These are phyloP conservation scores for Lactarius pseudohatsudake DNA, from an alignment of 768 basidiomycete species.

Conservation along the genomic window DNA sequence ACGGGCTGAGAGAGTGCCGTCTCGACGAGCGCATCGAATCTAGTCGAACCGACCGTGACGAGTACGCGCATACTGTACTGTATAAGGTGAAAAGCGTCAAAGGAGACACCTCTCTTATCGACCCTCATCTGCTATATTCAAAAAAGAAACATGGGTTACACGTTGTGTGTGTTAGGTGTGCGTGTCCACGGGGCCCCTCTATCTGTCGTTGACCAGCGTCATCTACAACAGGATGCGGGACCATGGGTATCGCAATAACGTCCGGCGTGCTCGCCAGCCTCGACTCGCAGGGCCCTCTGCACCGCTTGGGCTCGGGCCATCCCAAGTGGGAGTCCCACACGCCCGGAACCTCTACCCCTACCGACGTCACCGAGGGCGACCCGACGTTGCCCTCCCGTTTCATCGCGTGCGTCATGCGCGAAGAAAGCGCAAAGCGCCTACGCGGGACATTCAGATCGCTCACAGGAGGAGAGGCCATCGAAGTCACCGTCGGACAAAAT, in stretches of 20 bases:
- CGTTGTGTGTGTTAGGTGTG: constrained; percentile 80
- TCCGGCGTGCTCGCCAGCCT: constrained; percentile 90
- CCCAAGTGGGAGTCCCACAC: constrained; percentile 69
- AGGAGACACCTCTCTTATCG: constrained; percentile 5
- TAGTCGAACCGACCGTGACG: constrained; percentile 88
- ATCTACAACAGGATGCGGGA: constrained; percentile 82
- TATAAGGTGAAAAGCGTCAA: background rate
- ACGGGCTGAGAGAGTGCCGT: constrained; percentile 56
- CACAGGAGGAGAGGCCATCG: constrained; percentile 63
- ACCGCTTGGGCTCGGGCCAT: constrained; percentile 28
- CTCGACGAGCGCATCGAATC: constrained; percentile 74
- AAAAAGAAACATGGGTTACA: constrained; percentile 75
- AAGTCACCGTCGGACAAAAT: constrained; percentile 71
- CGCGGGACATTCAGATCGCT: constrained; percentile 56
- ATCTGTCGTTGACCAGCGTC: constrained; percentile 27
- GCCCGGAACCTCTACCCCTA: constrained; percentile 72
- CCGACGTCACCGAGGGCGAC: constrained; percentile 47
- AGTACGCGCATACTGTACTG: constrained; percentile 45
- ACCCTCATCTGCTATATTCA: constrained; percentile 7
- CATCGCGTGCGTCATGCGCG: constrained; percentile 82
- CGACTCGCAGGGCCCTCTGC: constrained; percentile 43
- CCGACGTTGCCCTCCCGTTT: constrained; percentile 75
- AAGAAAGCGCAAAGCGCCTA: constrained; percentile 71
- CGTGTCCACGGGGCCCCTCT: constrained; percentile 13
- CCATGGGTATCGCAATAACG: constrained; percentile 95